phyloP scores from a whole-genome alignment of 805 yeast genomes.

The Candida dajiaensis region DNA sequence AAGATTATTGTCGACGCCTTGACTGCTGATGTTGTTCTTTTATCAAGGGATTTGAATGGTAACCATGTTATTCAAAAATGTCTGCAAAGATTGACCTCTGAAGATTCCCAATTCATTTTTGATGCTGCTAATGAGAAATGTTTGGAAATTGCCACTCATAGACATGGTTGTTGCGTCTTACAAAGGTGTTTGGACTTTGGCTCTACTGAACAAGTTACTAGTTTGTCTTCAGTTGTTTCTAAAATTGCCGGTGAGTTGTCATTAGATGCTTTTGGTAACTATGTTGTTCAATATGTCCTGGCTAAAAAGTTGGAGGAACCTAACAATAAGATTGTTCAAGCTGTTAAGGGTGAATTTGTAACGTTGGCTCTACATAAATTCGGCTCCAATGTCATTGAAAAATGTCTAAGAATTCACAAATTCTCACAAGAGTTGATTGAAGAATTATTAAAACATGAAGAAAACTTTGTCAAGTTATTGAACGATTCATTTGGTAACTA shows the following conservation, averaged over 20 bases:
- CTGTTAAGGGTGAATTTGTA: constrained; percentile 28
- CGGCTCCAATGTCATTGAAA: constrained; percentile 91
- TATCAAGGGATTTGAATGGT: constrained; percentile 89
- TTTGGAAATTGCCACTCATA: constrained; percentile 81
- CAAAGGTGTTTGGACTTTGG: constrained; percentile 96
- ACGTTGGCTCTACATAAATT: constrained; percentile 78
- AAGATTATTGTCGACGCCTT: constrained; percentile 54
- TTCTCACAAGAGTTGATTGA: constrained; percentile 42
- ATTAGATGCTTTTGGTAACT: constrained; percentile 93
- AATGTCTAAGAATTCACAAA: constrained; percentile 53
- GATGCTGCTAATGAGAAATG: constrained; percentile 76
- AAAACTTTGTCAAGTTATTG: constrained; percentile 44
- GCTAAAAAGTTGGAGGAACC: constrained; percentile 32
- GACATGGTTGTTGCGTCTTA: constrained; percentile 96
- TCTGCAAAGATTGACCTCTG: constrained; percentile 59
- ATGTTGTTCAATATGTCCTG: constrained; percentile 90
- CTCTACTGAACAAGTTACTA: constrained; percentile 56
- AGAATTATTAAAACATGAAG: constrained; percentile 37
- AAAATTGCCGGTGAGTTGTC: constrained; percentile 63
- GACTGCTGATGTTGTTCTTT: constrained; percentile 63
- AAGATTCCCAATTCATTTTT: constrained; percentile 81
- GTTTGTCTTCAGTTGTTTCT: constrained; percentile 63
- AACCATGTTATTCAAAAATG: constrained; percentile 96
- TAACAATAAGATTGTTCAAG: constrained; percentile 28
- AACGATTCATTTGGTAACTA: constrained; percentile 94